phyloP scores from a whole-genome alignment of 1,284 basidiomycete genomes.

The Ustilago curta region DNA sequence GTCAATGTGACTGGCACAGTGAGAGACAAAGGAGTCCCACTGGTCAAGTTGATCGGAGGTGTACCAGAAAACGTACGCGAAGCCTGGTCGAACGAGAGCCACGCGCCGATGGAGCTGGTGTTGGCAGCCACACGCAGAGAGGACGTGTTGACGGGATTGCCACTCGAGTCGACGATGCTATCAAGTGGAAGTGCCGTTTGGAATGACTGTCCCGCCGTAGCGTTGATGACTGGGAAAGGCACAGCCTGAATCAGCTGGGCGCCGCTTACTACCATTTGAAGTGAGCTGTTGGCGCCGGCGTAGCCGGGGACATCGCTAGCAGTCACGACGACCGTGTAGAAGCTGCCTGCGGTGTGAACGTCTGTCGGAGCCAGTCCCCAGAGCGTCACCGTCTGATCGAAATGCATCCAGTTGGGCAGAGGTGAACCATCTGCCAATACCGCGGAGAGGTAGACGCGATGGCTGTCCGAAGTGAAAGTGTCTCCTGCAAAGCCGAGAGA shows the following conservation, averaged over 20 bases:
- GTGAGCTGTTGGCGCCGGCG: constrained; percentile 55
- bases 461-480: constrained; percentile 73
- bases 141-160: constrained; percentile 18
- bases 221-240: constrained; percentile 72
- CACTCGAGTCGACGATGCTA: constrained; percentile 24
- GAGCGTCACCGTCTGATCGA: constrained; percentile 78
- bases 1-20: constrained; percentile 76
- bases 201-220: constrained; percentile 72
- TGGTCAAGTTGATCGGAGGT: constrained; percentile 72
- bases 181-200: constrained; percentile 56
- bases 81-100: constrained; percentile 77
- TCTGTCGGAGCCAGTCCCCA: constrained; percentile 79
- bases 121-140: constrained; percentile 66
- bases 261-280: constrained; percentile 56
- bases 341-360: constrained; percentile 53
- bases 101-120: constrained; percentile 71
- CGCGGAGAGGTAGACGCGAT: constrained; percentile 77
- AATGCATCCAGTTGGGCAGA: constrained; percentile 82
- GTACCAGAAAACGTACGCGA: constrained; percentile 77
- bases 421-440: constrained; percentile 77
- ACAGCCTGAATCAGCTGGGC: constrained; percentile 42
- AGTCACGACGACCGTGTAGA: constrained; percentile 58
- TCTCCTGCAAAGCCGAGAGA: constrained; percentile 83
- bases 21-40: constrained; percentile 56
- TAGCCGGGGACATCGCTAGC: constrained; percentile 59